Evolutionary conservation across 2,329 filamentous ascomycete species (phyloP).

Genomic region (Cadophora malorum): DNA sequence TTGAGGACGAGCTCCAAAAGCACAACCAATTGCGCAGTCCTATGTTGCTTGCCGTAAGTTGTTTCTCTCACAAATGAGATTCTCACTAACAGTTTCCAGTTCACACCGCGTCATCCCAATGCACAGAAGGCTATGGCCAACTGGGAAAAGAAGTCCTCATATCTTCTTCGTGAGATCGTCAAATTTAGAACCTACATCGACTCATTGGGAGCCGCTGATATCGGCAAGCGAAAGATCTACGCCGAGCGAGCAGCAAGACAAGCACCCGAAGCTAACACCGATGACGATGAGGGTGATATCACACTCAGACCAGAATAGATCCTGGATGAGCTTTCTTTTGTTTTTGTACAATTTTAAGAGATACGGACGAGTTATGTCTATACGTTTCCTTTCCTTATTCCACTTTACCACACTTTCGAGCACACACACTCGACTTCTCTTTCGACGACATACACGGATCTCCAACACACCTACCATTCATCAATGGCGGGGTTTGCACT

Average conservation of each 20-base stretch:
- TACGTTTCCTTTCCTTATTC: constrained; percentile 6
- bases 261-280: constrained; percentile 34
- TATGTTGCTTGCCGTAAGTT: constrained; percentile 78
- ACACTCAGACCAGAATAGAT: constrained; percentile 29
- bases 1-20: constrained; percentile 82
- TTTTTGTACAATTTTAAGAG: constrained; percentile 2
- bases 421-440: neutral
- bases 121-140: constrained; percentile 87
- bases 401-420: constrained; percentile 2
- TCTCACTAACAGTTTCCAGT: constrained; percentile 52
- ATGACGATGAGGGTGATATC: constrained; percentile 37
- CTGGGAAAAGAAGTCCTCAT: constrained; percentile 95
- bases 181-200: constrained; percentile 98
- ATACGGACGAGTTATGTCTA: constrained; percentile 12
- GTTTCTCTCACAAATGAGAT: neutral
- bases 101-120: constrained; percentile 84
- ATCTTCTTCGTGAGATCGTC: constrained; percentile 90
- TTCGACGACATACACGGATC: neutral
- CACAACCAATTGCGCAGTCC: constrained; percentile 89
- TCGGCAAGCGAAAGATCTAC: constrained; percentile 72
- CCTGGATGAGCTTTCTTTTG: constrained; percentile 1
- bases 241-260: constrained; percentile 55
- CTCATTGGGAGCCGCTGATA: constrained; percentile 73
- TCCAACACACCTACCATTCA: neutral
- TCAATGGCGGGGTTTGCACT: neutral